A percentile compares a stretch with the other conserved stretches of the same genome.
Conservation (phyloP, 129 eudicot genomes). For the Lonicera japonica region DNA sequence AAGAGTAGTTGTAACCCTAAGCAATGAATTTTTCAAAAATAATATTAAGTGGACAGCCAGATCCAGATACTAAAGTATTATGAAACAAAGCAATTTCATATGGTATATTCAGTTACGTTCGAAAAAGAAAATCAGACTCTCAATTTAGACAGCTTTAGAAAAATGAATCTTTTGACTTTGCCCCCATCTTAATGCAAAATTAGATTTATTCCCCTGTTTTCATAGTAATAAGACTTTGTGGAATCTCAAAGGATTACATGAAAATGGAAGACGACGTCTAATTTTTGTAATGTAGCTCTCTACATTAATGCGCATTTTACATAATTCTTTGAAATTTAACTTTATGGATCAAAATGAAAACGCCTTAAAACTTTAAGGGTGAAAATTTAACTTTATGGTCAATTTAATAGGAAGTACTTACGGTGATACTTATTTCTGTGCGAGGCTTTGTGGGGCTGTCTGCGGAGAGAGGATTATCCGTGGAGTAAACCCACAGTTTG, state of each 20-base stretch:
- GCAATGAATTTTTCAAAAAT: neutral
- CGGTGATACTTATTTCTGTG: neutral
- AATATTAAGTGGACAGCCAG: neutral
- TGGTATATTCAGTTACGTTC: too few relatives aligned
- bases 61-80: neutral
- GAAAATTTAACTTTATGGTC: too few relatives aligned
- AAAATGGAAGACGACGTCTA: neutral
- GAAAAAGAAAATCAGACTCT: neutral
- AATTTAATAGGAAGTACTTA: neutral
- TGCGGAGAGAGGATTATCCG: neutral
- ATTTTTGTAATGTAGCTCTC: neutral
- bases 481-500: conserved; percentile 1
- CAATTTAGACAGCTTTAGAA: neutral
- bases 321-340: too few relatives aligned
- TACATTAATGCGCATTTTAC: neutral
- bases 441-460: conserved; percentile 9
- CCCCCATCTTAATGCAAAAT: neutral
- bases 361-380: neutral
- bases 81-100: neutral
- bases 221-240: too few relatives aligned
- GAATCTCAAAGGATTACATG: too few relatives aligned
- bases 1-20: conserved; percentile 1
- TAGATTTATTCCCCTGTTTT: too few relatives aligned
- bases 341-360: too few relatives aligned
- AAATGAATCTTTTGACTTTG: neutral